phyloP scores from a whole-genome alignment of 257 asterid genomes.

The Nicotiana obtusifolia region DNA sequence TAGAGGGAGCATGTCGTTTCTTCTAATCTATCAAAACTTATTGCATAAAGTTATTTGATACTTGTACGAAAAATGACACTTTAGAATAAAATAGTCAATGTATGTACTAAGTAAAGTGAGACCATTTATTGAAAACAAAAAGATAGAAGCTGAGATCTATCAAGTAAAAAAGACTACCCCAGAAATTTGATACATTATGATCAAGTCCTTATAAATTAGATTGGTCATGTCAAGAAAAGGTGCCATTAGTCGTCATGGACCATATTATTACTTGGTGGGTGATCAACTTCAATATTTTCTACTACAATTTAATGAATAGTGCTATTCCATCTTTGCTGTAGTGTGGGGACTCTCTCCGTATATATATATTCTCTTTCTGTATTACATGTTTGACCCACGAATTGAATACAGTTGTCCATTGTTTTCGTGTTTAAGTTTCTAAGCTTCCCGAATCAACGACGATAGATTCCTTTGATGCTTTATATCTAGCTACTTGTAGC shows the following conservation, averaged over 20 bases:
- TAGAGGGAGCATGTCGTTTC: no score
- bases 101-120: no score
- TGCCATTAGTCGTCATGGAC: not conserved
- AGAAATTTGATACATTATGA: not conserved
- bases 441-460: not conserved
- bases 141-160: not conserved
- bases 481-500: not conserved
- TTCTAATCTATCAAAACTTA: no score
- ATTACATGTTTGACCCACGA: not conserved
- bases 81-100: no score
- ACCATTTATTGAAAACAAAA: no score
- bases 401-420: not conserved
- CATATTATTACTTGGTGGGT: not conserved
- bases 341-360: not conserved
- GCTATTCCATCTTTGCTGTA: not conserved
- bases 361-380: not conserved
- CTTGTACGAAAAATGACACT: no score
- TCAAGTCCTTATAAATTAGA: not conserved
- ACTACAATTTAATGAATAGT: not conserved
- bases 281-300: not conserved
- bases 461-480: not conserved
- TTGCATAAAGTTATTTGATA: no score
- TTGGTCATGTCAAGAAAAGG: not conserved
- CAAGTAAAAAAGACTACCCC: not conserved
- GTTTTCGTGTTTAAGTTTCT: slow-evolving; percentile 5